Evolutionary conservation across 345 rosid genomes (phyloP), one percentile per base, ranked within the genome.

Genomic region (Cochlearia excelsa): DNA sequence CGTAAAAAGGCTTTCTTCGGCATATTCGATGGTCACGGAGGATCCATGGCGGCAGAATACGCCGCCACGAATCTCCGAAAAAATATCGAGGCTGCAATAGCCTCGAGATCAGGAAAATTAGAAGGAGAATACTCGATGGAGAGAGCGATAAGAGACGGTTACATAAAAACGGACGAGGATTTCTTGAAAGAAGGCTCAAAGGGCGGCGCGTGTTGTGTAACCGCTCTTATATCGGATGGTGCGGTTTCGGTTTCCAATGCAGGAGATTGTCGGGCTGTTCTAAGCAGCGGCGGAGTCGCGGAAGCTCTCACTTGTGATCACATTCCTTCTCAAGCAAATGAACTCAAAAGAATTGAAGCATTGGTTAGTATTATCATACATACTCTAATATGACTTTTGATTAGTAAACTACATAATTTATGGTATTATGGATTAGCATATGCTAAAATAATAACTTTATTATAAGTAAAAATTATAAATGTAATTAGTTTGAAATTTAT

Each of bases 1-100:
- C 2, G 8, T 26, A 59, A 11, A 9, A 57, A 67, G 86, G 95
- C 85, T 45, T 58, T 88, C 44, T 92, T 84, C 69, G 93, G 96
- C 31, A 73, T 92, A 9, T 92, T 81, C 44, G 98, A 92, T 54
- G 98, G 98, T 58, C 98, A 92, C 71, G 95, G 96, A 2, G 93
- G 96, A 4, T 49, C 75, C 4, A 77, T 81, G 57, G 98, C 96
- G 53, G 95, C 95, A 29, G 90, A 86, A 28, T 92, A 76, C 45
- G 93, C 92, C 2, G 90, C 88, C 6, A 27, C 39, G 54, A 84
- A 86, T 59, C 77, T 92, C 5, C 66, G 74, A 4, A 81, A 79
- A 67, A 84, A 86, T 54, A 84, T 83, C n/a, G 38, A 71, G n/a
- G 72, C 56, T 2, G 85, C 61, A 1, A 52, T 59, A 68, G 67